Conservation (phyloP, 2,329 filamentous ascomycete species). For the Coleophoma cylindrospora region DNA sequence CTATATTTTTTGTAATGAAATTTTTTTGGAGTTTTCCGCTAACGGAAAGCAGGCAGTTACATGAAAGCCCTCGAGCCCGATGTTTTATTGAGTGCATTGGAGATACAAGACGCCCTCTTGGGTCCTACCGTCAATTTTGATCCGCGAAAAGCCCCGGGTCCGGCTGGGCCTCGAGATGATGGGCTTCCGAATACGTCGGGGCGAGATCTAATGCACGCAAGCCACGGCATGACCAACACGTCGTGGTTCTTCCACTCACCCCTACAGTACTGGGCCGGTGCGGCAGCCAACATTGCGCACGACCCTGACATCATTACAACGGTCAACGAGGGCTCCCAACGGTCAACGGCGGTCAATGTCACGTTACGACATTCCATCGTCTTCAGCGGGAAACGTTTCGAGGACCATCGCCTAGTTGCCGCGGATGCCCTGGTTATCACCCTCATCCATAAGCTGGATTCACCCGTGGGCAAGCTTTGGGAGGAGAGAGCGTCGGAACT, state of each 20-base stretch:
- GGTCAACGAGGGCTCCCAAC: conserved; percentile 59
- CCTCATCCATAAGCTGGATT: conserved; percentile 62
- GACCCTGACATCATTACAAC: conserved; percentile 63
- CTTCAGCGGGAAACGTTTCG: conserved; percentile 75
- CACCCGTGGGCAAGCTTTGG: conserved; percentile 62
- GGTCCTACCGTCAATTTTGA: conserved; percentile 53
- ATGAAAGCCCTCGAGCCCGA: conserved; percentile 68
- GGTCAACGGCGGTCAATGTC: conserved; percentile 64
- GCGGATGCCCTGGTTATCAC: conserved; percentile 78
- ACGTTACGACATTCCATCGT: conserved; percentile 74
- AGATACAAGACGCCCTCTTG: conserved; percentile 66
- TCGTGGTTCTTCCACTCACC: conserved; percentile 82
- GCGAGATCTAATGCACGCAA: conserved; percentile 51
- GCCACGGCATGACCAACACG: conserved; percentile 54
- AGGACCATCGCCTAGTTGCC: conserved; percentile 60
- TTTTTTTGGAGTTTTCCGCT: conserved; percentile 2
- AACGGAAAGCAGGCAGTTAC: conserved; percentile 45
- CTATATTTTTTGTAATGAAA: neutral
- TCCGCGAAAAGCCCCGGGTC: conserved; percentile 32
- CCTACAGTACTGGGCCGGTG: conserved; percentile 74
- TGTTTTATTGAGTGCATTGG: conserved; percentile 60
- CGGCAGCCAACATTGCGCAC: conserved; percentile 45
- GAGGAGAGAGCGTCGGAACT: conserved; percentile 52
- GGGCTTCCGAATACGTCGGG: conserved; percentile 25
- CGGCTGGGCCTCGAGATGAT: conserved; percentile 3